A percentile compares a stretch with the other conserved stretches of the same genome.
These are phyloP conservation scores for Penicillium brevicompactum DNA, from an alignment of 2,329 filamentous ascomycete genomes.

Conservation along the genomic window DNA sequence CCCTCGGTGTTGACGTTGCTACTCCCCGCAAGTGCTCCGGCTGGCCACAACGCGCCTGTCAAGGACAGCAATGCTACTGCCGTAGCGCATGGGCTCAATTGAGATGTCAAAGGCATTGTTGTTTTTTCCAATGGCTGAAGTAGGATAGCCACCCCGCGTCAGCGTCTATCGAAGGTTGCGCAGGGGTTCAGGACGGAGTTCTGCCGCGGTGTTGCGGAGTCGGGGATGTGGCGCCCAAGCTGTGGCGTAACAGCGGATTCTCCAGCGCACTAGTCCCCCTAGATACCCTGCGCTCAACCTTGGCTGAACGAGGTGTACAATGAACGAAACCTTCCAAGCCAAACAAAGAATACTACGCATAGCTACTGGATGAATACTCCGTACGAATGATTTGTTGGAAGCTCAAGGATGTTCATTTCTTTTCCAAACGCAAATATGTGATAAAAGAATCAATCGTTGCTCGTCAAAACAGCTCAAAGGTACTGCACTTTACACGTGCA, in stretches of 20 bases:
- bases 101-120: slow-evolving; percentile 10
- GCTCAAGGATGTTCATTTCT: slow-evolving; percentile 6
- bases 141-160: slow-evolving; percentile 12
- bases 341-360: not conserved
- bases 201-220: slow-evolving; percentile 16
- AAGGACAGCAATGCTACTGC: slow-evolving; percentile 18
- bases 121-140: not conserved
- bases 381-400: not conserved
- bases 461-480: slow-evolving; percentile 23
- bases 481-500: slow-evolving; percentile 2
- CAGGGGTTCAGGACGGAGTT: slow-evolving; percentile 20
- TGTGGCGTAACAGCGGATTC: not conserved
- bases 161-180: slow-evolving; percentile 14
- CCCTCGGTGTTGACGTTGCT: slow-evolving; percentile 25
- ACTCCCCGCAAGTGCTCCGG: slow-evolving; percentile 27
- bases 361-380: not conserved
- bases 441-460: slow-evolving; percentile 23
- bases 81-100: slow-evolving; percentile 9
- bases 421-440: slow-evolving; percentile 5
- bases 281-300: not conserved
- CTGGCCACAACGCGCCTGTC: slow-evolving; percentile 21
- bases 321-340: not conserved
- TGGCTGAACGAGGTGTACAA: not conserved
- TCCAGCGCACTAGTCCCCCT: not conserved
- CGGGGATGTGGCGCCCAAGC: slow-evolving; percentile 5